phyloP scores from a whole-genome alignment of 139 green algal species.

The Pleodorina starrii region DNA sequence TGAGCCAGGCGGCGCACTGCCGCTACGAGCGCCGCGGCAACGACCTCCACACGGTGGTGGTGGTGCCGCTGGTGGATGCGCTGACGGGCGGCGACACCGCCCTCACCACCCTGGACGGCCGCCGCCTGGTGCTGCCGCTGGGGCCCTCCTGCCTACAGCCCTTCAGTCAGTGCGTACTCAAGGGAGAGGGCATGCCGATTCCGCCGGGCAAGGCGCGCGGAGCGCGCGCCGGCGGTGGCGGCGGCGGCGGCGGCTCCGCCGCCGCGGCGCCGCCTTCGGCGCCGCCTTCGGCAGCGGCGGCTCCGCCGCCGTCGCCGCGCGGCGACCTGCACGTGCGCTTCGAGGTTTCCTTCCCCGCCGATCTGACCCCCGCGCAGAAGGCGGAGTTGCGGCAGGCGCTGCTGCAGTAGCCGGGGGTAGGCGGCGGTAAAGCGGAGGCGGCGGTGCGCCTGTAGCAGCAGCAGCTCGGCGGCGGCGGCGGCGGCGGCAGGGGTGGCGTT shows the following conservation, averaged over 20 bases:
- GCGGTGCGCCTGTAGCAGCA: no score
- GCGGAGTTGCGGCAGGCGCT: conserved; percentile 27
- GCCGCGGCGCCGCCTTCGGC: background rate
- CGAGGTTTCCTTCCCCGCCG: conserved; percentile 46
- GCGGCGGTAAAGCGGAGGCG: no score
- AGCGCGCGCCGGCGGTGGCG: no score
- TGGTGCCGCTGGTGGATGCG: conserved; percentile 42
- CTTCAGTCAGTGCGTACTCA: conserved; percentile 16
- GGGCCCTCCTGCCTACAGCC: background rate
- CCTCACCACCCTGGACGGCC: conserved; percentile 46
- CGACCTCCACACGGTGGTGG: conserved; percentile 41
- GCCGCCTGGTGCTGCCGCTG: conserved; percentile 39
- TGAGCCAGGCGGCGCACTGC: conserved; percentile 17
- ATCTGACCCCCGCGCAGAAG: conserved; percentile 46
- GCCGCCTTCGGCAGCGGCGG: background rate
- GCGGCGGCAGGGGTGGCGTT: no score
- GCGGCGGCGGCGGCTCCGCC: background rate
- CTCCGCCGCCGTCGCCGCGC: background rate
- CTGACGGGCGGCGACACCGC: conserved; percentile 43
- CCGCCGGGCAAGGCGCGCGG: background rate
- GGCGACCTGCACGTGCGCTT: conserved; percentile 55
- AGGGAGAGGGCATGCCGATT: conserved; percentile 47
- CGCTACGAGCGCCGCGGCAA: conserved; percentile 38
- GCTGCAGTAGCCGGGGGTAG: background rate
- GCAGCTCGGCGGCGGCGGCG: no score